These are phyloP conservation scores for Blastocladiella britannica DNA, from an alignment of 192 early-diverging fungal genomes.

Conservation along the genomic window DNA sequence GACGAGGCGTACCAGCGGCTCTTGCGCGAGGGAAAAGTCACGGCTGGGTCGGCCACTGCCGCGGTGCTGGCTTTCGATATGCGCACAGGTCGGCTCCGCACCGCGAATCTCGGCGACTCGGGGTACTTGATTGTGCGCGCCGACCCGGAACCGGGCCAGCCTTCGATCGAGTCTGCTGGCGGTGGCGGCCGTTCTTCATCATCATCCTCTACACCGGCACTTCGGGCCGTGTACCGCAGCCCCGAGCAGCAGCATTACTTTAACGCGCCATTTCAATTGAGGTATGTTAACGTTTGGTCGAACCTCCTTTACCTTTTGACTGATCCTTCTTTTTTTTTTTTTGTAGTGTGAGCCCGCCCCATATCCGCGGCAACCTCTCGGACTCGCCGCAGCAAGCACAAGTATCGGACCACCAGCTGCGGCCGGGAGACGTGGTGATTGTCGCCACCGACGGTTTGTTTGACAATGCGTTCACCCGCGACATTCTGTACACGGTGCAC, in stretches of 20 bases:
- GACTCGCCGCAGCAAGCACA: slow-evolving; percentile 4
- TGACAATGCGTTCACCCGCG: slow-evolving; percentile 4
- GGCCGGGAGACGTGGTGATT: slow-evolving; percentile 8
- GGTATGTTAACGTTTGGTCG: slow-evolving; percentile 4
- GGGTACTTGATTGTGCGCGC: slow-evolving; percentile 5
- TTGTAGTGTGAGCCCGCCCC: slow-evolving; percentile 3
- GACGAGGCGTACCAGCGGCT: slow-evolving; percentile 3
- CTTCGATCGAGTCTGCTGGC: too few relatives aligned
- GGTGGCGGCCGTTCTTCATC: too few relatives aligned
- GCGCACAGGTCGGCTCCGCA: slow-evolving; percentile 3
- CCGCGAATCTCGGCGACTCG: slow-evolving; percentile 6
- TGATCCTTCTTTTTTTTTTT: too few relatives aligned
- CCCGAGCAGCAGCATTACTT: slow-evolving; percentile 8
- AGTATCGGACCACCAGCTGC: neutral
- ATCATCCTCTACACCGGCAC: too few relatives aligned
- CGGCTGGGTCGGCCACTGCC: slow-evolving; percentile 7
- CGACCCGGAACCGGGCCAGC: neutral
- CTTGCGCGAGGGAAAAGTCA: slow-evolving; percentile 3
- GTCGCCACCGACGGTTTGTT: slow-evolving; percentile 8
- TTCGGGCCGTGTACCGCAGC: slow-evolving; percentile 4
- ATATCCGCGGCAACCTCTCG: slow-evolving; percentile 3
- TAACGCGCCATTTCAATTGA: slow-evolving; percentile 8
- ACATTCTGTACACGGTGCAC: neutral
- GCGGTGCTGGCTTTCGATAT: slow-evolving; percentile 6
- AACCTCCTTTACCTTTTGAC: slow-evolving; percentile 1